Conservation (phyloP, 129 eudicot species). For the Helianthus tuberosus region DNA sequence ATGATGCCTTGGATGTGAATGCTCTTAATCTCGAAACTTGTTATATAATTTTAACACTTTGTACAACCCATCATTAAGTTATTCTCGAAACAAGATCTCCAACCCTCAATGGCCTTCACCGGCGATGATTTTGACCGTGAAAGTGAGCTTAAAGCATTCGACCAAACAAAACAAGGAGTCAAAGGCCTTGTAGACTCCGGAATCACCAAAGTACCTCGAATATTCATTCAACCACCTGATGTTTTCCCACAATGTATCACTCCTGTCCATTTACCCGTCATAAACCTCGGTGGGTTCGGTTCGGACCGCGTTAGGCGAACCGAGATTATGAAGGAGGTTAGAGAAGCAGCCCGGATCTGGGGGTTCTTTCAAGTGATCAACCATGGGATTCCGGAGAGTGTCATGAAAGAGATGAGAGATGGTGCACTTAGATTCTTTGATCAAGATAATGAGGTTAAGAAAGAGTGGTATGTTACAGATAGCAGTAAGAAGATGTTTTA, state of each 20-base stretch:
- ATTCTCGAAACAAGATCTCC: neutral
- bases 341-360: slow-evolving; percentile 37
- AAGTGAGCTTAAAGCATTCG: slow-evolving; percentile 47
- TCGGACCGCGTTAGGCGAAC: slow-evolving; percentile 18
- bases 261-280: slow-evolving; percentile 21
- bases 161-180: slow-evolving; percentile 51
- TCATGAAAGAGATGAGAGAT: slow-evolving; percentile 47
- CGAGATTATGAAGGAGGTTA: slow-evolving; percentile 30
- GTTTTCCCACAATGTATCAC: slow-evolving; percentile 13
- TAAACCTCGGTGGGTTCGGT: slow-evolving; percentile 32
- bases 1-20: too few relatives aligned
- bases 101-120: slow-evolving; percentile 11
- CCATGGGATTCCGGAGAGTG: slow-evolving; percentile 47
- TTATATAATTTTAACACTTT: neutral
- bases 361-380: slow-evolving; percentile 64
- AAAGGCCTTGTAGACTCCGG: slow-evolving; percentile 53
- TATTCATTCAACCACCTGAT: slow-evolving; percentile 48
- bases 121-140: slow-evolving; percentile 25
- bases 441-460: slow-evolving; percentile 58
- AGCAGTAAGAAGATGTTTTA: slow-evolving; percentile 28
- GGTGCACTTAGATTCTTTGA: slow-evolving; percentile 49
- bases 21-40: too few relatives aligned
- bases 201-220: slow-evolving; percentile 44
- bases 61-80: neutral
- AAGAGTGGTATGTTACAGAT: slow-evolving; percentile 52